Percentiles rank a stretch among this genome's conserved stretches.
These are phyloP conservation scores for Dorcoceras hygrometricum DNA, from an alignment of 257 asterid species.

Conservation along the genomic window DNA sequence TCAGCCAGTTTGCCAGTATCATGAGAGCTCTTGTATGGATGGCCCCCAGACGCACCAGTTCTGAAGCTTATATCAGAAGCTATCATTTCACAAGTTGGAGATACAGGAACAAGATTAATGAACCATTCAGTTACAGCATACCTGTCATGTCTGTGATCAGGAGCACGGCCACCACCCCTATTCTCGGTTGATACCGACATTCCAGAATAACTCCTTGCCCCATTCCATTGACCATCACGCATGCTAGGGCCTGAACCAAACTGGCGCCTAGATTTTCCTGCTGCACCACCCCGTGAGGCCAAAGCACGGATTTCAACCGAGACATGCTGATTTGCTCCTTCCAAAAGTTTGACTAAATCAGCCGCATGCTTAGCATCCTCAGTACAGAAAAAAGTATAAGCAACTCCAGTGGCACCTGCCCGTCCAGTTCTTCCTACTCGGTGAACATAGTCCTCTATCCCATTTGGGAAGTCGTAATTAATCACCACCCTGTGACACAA, in stretches of 20 bases:
- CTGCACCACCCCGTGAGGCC: slow-evolving; percentile 85
- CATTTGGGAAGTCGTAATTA: slow-evolving; percentile 91
- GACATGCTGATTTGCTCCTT: slow-evolving; percentile 83
- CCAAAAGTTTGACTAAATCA: slow-evolving; percentile 78
- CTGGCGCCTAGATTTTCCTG: slow-evolving; percentile 62
- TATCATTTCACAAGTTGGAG: background rate
- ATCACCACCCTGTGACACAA: slow-evolving; percentile 71
- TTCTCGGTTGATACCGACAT: slow-evolving; percentile 29
- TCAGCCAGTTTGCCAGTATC: slow-evolving; percentile 30
- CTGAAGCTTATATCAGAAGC: slow-evolving; percentile 25
- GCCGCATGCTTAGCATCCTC: slow-evolving; percentile 85
- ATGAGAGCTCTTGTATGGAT: slow-evolving; percentile 46
- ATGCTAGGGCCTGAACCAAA: slow-evolving; percentile 78
- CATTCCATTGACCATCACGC: slow-evolving; percentile 59
- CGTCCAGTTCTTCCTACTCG: slow-evolving; percentile 99
- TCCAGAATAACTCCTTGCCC: slow-evolving; percentile 51
- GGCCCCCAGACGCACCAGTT: slow-evolving; percentile 41
- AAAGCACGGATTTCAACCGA: slow-evolving; percentile 72
- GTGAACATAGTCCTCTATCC: slow-evolving; percentile 97
- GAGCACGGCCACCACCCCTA: slow-evolving; percentile 37
- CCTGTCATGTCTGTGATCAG: slow-evolving; percentile 55
- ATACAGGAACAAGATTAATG: background rate
- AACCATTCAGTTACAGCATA: slow-evolving; percentile 14
- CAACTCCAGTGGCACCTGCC: slow-evolving; percentile 94
- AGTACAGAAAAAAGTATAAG: slow-evolving; percentile 73